These are phyloP conservation scores for Plantago ovata DNA, from an alignment of 257 asterid genomes.

Conservation along the genomic window DNA sequence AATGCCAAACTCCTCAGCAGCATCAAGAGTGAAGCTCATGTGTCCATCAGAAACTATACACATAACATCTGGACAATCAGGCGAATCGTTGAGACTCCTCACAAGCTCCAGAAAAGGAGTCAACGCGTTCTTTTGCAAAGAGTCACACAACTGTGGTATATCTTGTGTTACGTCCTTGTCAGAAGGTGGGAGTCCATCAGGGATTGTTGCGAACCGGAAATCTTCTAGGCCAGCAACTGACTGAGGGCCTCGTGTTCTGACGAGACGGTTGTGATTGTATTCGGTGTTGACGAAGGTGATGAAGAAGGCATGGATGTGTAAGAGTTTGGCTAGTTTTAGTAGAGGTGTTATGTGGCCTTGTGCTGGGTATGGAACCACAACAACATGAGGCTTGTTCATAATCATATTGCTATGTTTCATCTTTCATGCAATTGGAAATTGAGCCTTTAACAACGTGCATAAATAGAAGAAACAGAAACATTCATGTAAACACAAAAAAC, in stretches of 20 bases:
- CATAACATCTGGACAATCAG: conserved; percentile 8
- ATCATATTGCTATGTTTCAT: background rate
- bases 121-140: background rate
- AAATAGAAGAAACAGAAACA: too few relatives aligned
- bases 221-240: conserved; percentile 12
- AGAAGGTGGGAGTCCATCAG: conserved; percentile 31
- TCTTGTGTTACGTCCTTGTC: conserved; percentile 26
- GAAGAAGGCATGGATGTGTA: conserved; percentile 21
- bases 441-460: background rate
- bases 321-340: conserved; percentile 19
- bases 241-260: conserved; percentile 17
- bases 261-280: conserved; percentile 19
- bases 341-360: conserved; percentile 29
- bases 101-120: conserved; percentile 20
- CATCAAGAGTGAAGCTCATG: conserved; percentile 28
- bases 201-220: conserved; percentile 23
- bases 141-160: conserved; percentile 16
- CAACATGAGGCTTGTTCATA: conserved; percentile 17
- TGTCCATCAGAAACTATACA: conserved; percentile 27
- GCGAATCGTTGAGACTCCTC: background rate
- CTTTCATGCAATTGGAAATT: background rate
- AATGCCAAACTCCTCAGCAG: conserved; percentile 19
- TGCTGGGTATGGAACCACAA: conserved; percentile 25
- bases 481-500: too few relatives aligned
- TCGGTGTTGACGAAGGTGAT: conserved; percentile 23